phyloP scores from a whole-genome alignment of 257 asterid species.

The Penstemon newberryi region DNA sequence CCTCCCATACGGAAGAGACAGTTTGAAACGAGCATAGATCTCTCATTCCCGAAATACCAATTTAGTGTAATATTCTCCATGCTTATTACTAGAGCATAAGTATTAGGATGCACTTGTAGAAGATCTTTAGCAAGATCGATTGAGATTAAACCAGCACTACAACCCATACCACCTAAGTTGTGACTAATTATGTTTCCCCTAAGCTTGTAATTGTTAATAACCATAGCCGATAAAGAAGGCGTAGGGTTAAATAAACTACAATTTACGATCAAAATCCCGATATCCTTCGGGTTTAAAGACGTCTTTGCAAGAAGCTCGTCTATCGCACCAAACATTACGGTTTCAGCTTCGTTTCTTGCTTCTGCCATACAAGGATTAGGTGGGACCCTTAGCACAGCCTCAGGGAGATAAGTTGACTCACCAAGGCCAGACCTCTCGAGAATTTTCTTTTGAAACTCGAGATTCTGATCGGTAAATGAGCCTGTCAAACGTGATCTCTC shows the following conservation, averaged over 20 bases:
- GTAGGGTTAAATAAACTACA: conserved; percentile 43
- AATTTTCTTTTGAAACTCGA: conserved; percentile 35
- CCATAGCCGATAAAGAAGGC: conserved; percentile 42
- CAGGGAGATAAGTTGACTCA: conserved; percentile 34
- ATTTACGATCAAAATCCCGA: conserved; percentile 41
- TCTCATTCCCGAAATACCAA: conserved; percentile 39
- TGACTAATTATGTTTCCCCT: conserved; percentile 39
- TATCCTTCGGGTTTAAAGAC: conserved; percentile 34
- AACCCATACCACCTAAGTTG: conserved; percentile 49
- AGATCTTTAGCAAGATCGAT: conserved; percentile 43
- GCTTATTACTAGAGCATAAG: conserved; percentile 40
- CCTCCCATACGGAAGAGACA: conserved; percentile 42
- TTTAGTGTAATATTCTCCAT: conserved; percentile 40
- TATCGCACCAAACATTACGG: conserved; percentile 39
- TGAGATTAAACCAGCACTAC: conserved; percentile 44
- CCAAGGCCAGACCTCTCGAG: conserved; percentile 40
- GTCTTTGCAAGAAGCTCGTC: conserved; percentile 36
- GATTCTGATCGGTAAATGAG: conserved; percentile 28
- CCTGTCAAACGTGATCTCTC: conserved; percentile 29
- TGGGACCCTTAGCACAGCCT: conserved; percentile 32
- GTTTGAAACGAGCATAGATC: conserved; percentile 41
- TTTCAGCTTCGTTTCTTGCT: conserved; percentile 39
- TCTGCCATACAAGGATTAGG: conserved; percentile 38
- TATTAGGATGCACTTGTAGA: conserved; percentile 37
- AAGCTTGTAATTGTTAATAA: conserved; percentile 42